These are phyloP conservation scores for Podaxis sp. DNA, from an alignment of 768 basidiomycete genomes.

Conservation along the genomic window DNA sequence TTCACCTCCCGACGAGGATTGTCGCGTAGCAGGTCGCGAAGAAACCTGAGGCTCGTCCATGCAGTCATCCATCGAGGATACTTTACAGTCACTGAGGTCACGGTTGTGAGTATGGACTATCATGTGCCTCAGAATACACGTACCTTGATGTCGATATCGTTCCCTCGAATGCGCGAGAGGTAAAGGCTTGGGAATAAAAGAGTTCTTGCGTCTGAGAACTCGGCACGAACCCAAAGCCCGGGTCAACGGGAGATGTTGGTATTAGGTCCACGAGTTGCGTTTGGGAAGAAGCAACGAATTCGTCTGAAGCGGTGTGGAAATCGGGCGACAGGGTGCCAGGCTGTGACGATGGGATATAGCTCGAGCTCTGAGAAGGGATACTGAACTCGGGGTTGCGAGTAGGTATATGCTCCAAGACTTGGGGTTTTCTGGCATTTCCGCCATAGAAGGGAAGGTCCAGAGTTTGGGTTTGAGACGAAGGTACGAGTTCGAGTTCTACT, in stretches of 20 bases:
- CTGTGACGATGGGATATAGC: background rate
- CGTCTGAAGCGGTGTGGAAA: background rate
- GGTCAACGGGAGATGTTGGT: background rate
- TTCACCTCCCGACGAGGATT: background rate
- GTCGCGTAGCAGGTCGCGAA: background rate
- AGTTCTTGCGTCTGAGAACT: conserved; percentile 46
- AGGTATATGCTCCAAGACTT: background rate
- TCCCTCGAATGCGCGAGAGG: background rate
- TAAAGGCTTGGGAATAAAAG: background rate
- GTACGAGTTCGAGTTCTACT: conserved; percentile 19
- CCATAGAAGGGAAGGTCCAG: conserved; percentile 12
- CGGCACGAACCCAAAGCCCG: conserved; percentile 31
- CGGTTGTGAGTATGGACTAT: background rate
- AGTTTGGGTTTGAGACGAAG: conserved; percentile 36
- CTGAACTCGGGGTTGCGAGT: background rate
- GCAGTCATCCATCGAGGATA: background rate
- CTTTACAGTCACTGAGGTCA: background rate
- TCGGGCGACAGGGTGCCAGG: background rate
- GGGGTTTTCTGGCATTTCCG: background rate
- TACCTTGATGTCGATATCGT: background rate
- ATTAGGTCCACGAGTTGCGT: conserved; percentile 5
- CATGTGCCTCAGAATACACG: background rate
- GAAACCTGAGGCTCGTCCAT: background rate
- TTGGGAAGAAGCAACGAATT: conserved; percentile 12
- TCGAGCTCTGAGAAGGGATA: conserved; percentile 20